Base-by-base conservation (phyloP, 2,329 filamentous ascomycete genomes). In the Aspergillus novofumigatus region DNA sequence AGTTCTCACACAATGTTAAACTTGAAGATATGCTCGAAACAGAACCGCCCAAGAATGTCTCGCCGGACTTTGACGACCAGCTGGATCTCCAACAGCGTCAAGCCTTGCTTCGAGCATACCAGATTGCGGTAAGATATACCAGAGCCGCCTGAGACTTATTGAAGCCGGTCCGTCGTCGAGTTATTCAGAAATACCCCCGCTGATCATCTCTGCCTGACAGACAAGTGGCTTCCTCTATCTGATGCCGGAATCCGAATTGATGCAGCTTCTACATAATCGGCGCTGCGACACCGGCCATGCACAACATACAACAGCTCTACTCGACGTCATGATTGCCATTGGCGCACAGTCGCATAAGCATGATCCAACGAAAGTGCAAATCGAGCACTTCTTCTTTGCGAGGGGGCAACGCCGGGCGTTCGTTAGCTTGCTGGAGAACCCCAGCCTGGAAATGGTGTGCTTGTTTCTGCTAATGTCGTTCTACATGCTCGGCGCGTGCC, bases 401-500 rank as follows among this genome's bases (percentile, higher is more conserved):
- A 75, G 76, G 23, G 81, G 79, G 0, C 81, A 81, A 53, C 71
- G 71, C 20, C 65, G 72, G 38, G 78, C 81, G 0, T 80, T 85
- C 55, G 72, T 77, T 14, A 77, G 76, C 4, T 81, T 83, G 71
- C 70, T 84, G 0, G 78, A 80, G 59, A 79, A 83, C 56, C 82
- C 82, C 0, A 83, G 79, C 41, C 69, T 84, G 10, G 75, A 82
- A 50, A 73, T 84, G 64, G 78, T 83, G 4, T 73, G 80, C 17
- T 71, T 75, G 0, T 86, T 84, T 59, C 67, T 84, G 0, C 71
- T 85, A 17, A 81, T 86, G 78, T 77, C 82, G 0, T 84, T 84
- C 59, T 86, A 84, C 61, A 82, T 85, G 78, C 75, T 84, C 3
- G 82, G 81, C 0, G 81, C 81, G 3, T 86, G 83, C 53, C 81